phyloP scores from a whole-genome alignment of 1,284 basidiomycete species.

The Athelia sp. region DNA sequence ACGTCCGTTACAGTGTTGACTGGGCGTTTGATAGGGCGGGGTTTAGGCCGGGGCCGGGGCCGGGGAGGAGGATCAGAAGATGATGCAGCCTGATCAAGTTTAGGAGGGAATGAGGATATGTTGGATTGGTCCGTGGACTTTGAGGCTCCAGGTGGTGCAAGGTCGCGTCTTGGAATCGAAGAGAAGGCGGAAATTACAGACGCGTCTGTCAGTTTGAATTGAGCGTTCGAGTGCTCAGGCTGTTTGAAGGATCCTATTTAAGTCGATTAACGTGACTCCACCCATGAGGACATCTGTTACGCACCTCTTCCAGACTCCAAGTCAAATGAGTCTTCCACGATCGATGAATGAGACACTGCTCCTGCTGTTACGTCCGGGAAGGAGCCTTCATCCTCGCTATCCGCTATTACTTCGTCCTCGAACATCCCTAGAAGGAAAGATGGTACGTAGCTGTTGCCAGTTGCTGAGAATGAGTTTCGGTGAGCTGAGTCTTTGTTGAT shows the following conservation, averaged over 20 bases:
- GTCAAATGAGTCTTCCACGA: not conserved
- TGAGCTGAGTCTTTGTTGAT: too few species aligned
- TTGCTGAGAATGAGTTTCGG: too few species aligned
- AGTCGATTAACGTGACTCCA: not conserved
- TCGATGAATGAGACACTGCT: not conserved
- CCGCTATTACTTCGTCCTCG: not conserved
- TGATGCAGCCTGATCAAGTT: not conserved
- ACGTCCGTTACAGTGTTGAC: not conserved
- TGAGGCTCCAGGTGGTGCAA: not conserved
- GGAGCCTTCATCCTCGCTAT: not conserved
- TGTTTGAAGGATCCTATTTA: not conserved
- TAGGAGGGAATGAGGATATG: constrained; percentile 1
- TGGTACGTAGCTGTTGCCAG: too few species aligned
- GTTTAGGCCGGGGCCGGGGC: not conserved
- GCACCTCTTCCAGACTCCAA: not conserved
- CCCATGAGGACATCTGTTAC: not conserved
- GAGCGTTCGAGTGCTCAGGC: not conserved
- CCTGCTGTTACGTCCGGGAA: too few species aligned
- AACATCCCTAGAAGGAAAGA: too few species aligned
- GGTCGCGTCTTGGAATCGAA: not conserved
- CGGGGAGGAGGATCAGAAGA: not conserved
- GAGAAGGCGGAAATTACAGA: too few species aligned
- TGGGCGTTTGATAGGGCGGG: not conserved
- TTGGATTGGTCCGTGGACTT: too few species aligned
- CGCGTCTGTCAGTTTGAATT: not conserved